Percentiles rank a stretch among this genome's conserved stretches.
These are phyloP conservation scores for Elsinoe arachidis DNA, from an alignment of 2,329 filamentous ascomycete genomes.

Conservation along the genomic window DNA sequence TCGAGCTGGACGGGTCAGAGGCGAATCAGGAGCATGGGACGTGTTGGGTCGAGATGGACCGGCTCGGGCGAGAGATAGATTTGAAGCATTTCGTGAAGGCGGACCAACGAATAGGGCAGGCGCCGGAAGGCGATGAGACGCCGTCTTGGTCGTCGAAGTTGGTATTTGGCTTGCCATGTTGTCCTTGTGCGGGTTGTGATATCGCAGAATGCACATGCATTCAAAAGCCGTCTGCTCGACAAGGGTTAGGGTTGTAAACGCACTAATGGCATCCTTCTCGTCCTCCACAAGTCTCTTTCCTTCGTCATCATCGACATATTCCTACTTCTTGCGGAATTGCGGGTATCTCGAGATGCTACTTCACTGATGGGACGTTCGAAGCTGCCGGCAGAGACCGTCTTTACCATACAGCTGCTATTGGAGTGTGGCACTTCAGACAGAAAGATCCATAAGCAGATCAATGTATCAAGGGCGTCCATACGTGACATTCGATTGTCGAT, in stretches of 20 bases:
- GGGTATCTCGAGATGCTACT: not conserved
- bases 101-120: conserved; percentile 72
- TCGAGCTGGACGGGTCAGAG: conserved; percentile 15
- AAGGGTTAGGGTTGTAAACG: too few relatives aligned
- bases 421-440: not conserved
- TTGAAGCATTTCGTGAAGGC: conserved; percentile 65
- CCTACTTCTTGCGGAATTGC: not conserved
- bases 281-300: too few relatives aligned
- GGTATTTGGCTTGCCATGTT: not conserved
- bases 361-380: not conserved
- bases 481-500: not conserved
- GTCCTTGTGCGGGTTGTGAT: too few relatives aligned
- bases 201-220: too few relatives aligned
- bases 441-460: not conserved
- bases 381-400: not conserved
- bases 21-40: conserved; percentile 14
- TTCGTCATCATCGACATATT: not conserved
- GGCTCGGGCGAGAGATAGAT: conserved; percentile 35
- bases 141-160: conserved; percentile 23
- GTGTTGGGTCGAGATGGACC: conserved; percentile 20
- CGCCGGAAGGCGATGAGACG: conserved; percentile 54
- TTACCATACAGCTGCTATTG: not conserved
- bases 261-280: too few relatives aligned
- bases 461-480: not conserved
- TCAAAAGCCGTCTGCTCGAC: too few relatives aligned